Evolutionary conservation across 192 early-diverging fungal species (phyloP).

Genomic region (Coemansia sp.): DNA sequence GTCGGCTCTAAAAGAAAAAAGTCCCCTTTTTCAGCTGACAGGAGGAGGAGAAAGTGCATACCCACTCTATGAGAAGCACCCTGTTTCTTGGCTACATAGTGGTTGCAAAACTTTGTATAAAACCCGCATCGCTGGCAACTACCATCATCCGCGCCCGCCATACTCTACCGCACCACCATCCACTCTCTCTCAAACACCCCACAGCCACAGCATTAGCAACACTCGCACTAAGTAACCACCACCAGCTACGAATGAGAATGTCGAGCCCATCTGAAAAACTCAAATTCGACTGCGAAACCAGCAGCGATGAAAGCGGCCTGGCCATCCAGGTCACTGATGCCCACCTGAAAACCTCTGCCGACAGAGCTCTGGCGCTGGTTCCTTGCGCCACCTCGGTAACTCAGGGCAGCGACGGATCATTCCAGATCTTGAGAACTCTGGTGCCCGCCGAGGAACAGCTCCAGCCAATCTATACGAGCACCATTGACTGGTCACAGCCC

Average conservation of each 20-base stretch:
- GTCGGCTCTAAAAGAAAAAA: too few species aligned
- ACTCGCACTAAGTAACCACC: too few species aligned
- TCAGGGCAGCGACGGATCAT: too few species aligned
- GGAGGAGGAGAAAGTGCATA: too few species aligned
- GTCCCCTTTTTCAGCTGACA: too few species aligned
- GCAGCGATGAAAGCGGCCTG: slow-evolving; percentile 3
- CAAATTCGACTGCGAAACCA: background rate
- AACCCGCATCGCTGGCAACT: slow-evolving; percentile 1
- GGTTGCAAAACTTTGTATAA: slow-evolving; percentile 1
- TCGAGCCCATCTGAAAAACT: too few species aligned
- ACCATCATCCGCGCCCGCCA: background rate
- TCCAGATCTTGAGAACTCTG: too few species aligned
- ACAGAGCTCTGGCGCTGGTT: background rate
- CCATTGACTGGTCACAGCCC: slow-evolving; percentile 32
- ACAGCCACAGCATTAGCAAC: too few species aligned
- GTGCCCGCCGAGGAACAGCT: too few species aligned
- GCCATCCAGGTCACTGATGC: slow-evolving; percentile 1
- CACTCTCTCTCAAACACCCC: background rate
- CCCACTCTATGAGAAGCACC: background rate
- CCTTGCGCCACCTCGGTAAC: too few species aligned
- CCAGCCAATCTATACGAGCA: slow-evolving; percentile 35
- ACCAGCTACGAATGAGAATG: too few species aligned
- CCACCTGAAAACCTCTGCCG: background rate
- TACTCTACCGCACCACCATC: background rate
- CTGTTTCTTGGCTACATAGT: background rate